Base-by-base conservation (phyloP, 2,329 filamentous ascomycete genomes). In the Ascochyta fabae region DNA sequence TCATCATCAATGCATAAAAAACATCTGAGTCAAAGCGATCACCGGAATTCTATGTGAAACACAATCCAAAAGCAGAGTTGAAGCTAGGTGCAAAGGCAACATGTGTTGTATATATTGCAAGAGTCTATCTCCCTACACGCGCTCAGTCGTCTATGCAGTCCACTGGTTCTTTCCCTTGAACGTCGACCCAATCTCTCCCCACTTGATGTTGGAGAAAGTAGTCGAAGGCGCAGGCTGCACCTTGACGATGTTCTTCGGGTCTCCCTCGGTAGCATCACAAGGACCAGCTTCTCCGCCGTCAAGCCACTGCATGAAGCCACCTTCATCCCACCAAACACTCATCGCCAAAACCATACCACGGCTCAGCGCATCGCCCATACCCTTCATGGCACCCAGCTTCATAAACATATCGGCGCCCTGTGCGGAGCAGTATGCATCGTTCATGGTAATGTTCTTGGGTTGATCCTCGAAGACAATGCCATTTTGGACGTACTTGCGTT, bases 401-500 rank as follows among this genome's bases (percentile, higher is more conserved):
- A 64, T 68, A 61, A 67, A 75, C 38, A 48, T 65, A 10, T 54
- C 53, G 4, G 72, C 71, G n/a, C 62, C 60, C 45, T 68, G 65
- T 4, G 61, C 61, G 23, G 45, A 43, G 62, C 72, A 75, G 62
- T 61, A 74, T 2, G 48, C 63, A 26, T 75, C 70, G 48, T 73
- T 59, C 59, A 74, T 68, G 29, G 66, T 67, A n/a, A 72, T 59
- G 38, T 70, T 68, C 31, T 57, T 45, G 15, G 80, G 68, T 8
- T 82, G 79, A 77, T 88, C 87, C 63, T 81, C 76, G 63, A 88
- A 83, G 57, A 86, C 80, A 33, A 78, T 77, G 62, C 84, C 85
- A 72, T 84, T 77, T 76, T 89, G 87, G 53, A 87, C 81, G 72
- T 89, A 89, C 74, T 87, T 80, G 65, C 87, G 84, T 65, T 82